Evolutionary conservation across 2,329 filamentous ascomycete species (phyloP), one percentile per base, ranked within the genome.

Genomic region (Hypoxylon sp.): DNA sequence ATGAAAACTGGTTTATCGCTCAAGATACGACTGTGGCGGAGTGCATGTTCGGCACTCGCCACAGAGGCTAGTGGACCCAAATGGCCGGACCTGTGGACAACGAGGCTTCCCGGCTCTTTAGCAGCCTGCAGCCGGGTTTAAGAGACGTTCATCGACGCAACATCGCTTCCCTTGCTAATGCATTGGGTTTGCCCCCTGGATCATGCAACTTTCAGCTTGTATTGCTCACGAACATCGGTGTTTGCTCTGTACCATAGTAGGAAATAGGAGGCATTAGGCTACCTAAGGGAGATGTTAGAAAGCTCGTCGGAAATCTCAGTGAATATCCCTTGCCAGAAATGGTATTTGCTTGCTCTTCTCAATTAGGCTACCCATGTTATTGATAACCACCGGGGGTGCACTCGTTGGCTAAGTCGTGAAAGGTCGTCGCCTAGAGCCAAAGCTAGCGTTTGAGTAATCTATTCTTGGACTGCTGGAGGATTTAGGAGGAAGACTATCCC

Each of bases 121-220:
- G 22, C 59, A 54, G 70, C 61, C 72, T 71, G 65, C 25, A 27
- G 25, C 25, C 25, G 25, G 25, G 25, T 27, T 27, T 27, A 27
- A 27, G 25, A 27, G 25, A 27, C 25, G 25, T 27, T 27, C 25
- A 27, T 27, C 61, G 63, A 65, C 48, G 64, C 58, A 66, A 72
- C 65, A 70, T 63, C 62, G 60, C 58, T 62, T 66, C 31, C 65
- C 56, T 37, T 68, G 61, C 56, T 65, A 72, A 61, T 66, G 61
- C 70, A 73, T 71, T 49, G 50, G 46, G 46, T 66, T 67, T 71
- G 68, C 71, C 71, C 71, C 71, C 71, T 70, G 55, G 55, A 58
- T 61, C 65, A 74, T 76, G 76, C 76, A 75, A 35, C 65, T 75
- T 77, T 79, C 77, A 79, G 77, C 77, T 79, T 67, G 66, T 66